phyloP scores from a whole-genome alignment of 2,329 filamentous ascomycete species.

The Alternaria metachromatica region DNA sequence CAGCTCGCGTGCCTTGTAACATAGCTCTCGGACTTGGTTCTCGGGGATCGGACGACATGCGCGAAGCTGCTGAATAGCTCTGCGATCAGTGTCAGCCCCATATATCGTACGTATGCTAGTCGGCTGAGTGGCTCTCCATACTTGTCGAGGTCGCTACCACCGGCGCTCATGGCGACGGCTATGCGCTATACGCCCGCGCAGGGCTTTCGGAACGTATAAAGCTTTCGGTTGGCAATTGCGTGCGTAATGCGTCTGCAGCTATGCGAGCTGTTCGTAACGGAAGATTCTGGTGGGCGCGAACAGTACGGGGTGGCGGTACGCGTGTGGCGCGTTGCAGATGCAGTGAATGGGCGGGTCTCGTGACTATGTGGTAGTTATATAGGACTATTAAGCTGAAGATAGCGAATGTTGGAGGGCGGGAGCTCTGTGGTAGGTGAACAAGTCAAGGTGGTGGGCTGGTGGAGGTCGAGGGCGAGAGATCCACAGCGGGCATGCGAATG shows the following conservation, averaged over 20 bases:
- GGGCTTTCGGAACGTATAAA: background rate
- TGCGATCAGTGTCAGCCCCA: conserved; percentile 49
- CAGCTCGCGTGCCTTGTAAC: conserved; percentile 94
- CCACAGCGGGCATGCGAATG: conserved; percentile 15
- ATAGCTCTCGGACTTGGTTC: conserved; percentile 91
- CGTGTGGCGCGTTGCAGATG: background rate
- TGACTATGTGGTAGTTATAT: background rate
- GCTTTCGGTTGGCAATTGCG: background rate
- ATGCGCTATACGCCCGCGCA: conserved; percentile 22
- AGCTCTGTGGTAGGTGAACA: background rate
- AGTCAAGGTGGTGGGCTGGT: conserved; percentile 9
- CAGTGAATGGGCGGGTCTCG: background rate
- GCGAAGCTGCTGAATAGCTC: conserved; percentile 93
- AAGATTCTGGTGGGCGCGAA: conserved; percentile 9
- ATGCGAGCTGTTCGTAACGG: background rate
- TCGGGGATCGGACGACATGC: conserved; percentile 96
- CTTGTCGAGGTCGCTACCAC: conserved; percentile 95
- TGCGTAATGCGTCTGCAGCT: background rate
- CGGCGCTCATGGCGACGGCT: conserved; percentile 41
- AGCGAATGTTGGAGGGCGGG: background rate
- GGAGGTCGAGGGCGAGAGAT: conserved; percentile 7
- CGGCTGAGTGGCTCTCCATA: conserved; percentile 52
- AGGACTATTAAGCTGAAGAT: background rate
- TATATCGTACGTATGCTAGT: conserved; percentile 7
- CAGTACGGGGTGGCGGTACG: conserved; percentile 11